Evolutionary conservation across 176 grass and related monocot genomes (phyloP), one percentile per base, ranked within the genome.

Genomic region (Musa schizocarpa): DNA sequence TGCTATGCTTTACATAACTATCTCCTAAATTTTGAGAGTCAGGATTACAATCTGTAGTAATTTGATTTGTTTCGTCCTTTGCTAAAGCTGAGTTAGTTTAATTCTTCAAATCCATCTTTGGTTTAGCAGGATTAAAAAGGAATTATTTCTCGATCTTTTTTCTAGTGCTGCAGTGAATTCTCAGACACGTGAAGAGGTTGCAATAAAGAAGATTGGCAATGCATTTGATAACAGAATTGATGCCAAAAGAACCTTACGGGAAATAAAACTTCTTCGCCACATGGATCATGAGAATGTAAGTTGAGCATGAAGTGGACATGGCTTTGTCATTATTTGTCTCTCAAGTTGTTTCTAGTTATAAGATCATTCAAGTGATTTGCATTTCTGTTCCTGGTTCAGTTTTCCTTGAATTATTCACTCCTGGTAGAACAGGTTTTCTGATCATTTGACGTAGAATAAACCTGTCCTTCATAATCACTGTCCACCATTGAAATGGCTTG

Each of bases 201-300:
- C 95, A 14, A 94, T 94, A 74, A 99, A 99, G 78, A 99, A 99
- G 82, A 99, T 99, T 9, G 95, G 95, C 17, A 99, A 99, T 82
- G 90, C 95, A 14, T 99, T 99, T 54, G 95, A 99, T 70, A 99
- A 99, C 9, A 84, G 87, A 84, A 87, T 94, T 17, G 95, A 99
- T 57, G 95, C 95, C 8, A 99, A 99, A 53, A 86, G 90, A 25
- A 94, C 95, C 75, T 81, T 99, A n/a, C 77, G 95, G 83, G 95
- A 99, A 75, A 93, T 99, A 43, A 99, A 99, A 78, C 73, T 99
- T 76, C 91, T 99, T 22, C 79, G 95, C 50, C 95, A 99, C 83
- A 94, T 99, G 95, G 72, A 89, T 11, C 95, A 99, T 89, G 95
- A 92, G 76, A 99, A 99, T 89, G 95, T 99, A 83, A 58, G 58